A percentile compares a stretch with the other conserved stretches of the same genome.
Evolutionary conservation across 1,284 basidiomycete species (phyloP).

Genomic region (Leccinum subrobustum): DNA sequence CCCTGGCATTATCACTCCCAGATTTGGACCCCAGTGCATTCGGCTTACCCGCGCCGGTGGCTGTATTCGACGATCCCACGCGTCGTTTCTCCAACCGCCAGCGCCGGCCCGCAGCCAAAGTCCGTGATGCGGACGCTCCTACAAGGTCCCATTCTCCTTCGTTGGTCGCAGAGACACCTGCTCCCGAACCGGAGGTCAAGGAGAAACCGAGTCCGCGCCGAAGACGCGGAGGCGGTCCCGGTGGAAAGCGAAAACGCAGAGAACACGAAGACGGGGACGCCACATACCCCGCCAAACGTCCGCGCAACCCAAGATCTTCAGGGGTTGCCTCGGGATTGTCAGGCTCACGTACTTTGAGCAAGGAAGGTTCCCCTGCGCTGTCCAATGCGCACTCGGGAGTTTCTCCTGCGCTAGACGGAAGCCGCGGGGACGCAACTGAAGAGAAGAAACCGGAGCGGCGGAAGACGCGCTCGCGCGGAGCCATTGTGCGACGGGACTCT

Average conservation of each 20-base stretch:
- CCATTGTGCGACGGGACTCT: conserved; percentile 39
- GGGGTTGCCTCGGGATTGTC: conserved; percentile 27
- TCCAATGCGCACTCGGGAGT: conserved; percentile 24
- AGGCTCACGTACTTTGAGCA: conserved; percentile 19
- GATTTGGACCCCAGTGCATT: conserved; percentile 57
- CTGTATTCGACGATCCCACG: conserved; percentile 36
- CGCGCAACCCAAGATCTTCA: conserved; percentile 46
- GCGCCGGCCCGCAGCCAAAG: conserved; percentile 51
- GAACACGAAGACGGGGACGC: conserved; percentile 63
- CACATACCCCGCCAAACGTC: conserved; percentile 68
- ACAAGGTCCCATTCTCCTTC: conserved; percentile 9
- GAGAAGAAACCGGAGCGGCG: conserved; percentile 42
- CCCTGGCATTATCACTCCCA: conserved; percentile 64
- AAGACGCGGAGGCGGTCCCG: conserved; percentile 37
- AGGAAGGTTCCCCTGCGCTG: conserved; percentile 30
- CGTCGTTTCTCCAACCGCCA: conserved; percentile 47
- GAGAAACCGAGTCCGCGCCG: conserved; percentile 46
- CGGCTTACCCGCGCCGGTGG: conserved; percentile 47
- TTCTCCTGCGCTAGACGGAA: conserved; percentile 24
- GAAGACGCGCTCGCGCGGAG: conserved; percentile 45
- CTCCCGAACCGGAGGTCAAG: conserved; percentile 29
- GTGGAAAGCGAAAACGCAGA: conserved; percentile 56
- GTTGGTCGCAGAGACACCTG: conserved; percentile 19
- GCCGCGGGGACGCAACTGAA: conserved; percentile 20
- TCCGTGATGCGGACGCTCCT: conserved; percentile 45